These are phyloP conservation scores for Dillenia suffruticosa DNA, from an alignment of 164 flowering plant species.

Conservation along the genomic window DNA sequence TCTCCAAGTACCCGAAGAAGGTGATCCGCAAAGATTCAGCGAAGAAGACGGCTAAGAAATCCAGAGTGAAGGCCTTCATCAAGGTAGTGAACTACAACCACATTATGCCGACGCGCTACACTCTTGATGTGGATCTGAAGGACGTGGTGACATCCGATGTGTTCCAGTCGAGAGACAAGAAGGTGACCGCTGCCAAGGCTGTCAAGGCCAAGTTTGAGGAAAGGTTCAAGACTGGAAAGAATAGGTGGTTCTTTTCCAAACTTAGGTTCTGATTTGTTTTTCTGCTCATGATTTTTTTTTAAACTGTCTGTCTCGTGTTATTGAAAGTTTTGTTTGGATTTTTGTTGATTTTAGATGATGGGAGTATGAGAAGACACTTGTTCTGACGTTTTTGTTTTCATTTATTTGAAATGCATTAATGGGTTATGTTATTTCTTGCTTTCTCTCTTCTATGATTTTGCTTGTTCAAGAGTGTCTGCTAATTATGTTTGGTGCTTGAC, in stretches of 20 bases:
- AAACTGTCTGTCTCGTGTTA: too few relatives aligned
- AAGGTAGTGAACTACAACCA: conserved; percentile 39
- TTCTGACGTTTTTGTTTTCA: too few relatives aligned
- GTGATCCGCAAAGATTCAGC: conserved; percentile 48
- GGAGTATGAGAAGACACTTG: too few relatives aligned
- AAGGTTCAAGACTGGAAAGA: conserved; percentile 53
- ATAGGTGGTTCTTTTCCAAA: conserved; percentile 59
- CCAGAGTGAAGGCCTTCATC: conserved; percentile 44
- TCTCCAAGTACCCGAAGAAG: conserved; percentile 48
- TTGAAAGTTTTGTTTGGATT: too few relatives aligned
- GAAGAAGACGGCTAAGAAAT: conserved; percentile 52
- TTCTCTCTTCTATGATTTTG: too few relatives aligned
- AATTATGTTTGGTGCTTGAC: too few relatives aligned
- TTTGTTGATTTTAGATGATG: too few relatives aligned
- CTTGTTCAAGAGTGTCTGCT: too few relatives aligned
- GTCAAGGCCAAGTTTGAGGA: conserved; percentile 39
- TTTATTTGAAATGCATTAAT: too few relatives aligned
- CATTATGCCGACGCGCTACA: conserved; percentile 43
- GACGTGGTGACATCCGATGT: conserved; percentile 27
- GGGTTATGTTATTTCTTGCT: too few relatives aligned
- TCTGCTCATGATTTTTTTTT: too few relatives aligned
- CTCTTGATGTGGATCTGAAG: conserved; percentile 40
- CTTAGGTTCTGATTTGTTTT: conserved; percentile 31
- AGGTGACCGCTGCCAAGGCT: conserved; percentile 44
- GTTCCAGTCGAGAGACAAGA: conserved; percentile 36